Conservation (phyloP, 805 yeast genomes). For the Candida chilensis region DNA sequence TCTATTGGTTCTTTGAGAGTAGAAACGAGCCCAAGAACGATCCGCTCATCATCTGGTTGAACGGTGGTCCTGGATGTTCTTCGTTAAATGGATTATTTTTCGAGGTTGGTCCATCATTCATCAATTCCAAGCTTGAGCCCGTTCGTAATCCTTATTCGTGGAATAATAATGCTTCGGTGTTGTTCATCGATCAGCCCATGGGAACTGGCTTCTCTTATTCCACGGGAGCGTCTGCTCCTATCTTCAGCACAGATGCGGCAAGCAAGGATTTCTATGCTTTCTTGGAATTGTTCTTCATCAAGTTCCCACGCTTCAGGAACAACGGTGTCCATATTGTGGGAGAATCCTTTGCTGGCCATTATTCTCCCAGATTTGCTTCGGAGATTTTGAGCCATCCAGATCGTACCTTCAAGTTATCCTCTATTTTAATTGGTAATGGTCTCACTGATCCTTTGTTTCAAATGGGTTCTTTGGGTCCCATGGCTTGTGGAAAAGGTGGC, state of each 20-base stretch:
- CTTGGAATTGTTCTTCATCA: constrained; percentile 24
- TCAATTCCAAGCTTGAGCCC: constrained; percentile 17
- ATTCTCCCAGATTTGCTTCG: constrained; percentile 33
- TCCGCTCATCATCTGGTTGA: constrained; percentile 23
- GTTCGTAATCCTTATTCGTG: constrained; percentile 18
- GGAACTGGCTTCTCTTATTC: constrained; percentile 23
- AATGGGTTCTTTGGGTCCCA: constrained; percentile 25
- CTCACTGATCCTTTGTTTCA: constrained; percentile 33
- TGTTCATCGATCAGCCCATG: constrained; percentile 28
- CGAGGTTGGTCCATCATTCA: constrained; percentile 22
- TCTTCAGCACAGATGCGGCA: constrained; percentile 20
- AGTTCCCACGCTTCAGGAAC: constrained; percentile 17
- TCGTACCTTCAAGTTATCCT: constrained; percentile 24
- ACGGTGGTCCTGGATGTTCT: constrained; percentile 28
- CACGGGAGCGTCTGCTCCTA: constrained; percentile 24
- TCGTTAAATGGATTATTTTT: constrained; percentile 23
- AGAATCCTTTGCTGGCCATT: constrained; percentile 38
- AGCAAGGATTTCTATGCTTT: constrained; percentile 24
- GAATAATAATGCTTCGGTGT: constrained; percentile 27
- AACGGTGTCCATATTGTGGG: constrained; percentile 26
- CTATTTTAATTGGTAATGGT: constrained; percentile 35
- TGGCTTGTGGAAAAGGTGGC: constrained; percentile 24
- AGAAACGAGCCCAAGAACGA: constrained; percentile 30
- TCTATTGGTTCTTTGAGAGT: constrained; percentile 35
- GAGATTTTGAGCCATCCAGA: constrained; percentile 30